Evolutionary conservation across 2,329 filamentous ascomycete genomes (phyloP).

Genomic region (Albifimbria verrucaria): DNA sequence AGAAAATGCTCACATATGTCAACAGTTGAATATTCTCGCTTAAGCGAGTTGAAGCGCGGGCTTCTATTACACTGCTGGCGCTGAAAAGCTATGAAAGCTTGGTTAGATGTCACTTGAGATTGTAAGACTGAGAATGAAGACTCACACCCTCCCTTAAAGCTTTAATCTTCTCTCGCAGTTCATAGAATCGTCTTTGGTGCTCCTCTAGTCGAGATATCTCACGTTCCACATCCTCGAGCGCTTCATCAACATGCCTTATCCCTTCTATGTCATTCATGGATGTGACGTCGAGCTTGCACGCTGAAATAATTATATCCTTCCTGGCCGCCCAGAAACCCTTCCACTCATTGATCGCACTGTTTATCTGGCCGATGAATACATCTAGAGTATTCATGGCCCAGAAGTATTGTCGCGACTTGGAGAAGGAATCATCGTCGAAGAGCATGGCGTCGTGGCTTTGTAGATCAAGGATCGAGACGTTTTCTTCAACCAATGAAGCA

Average conservation of each 20-base stretch:
- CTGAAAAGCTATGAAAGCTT: neutral
- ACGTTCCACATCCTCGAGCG: neutral
- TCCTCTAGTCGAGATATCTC: neutral
- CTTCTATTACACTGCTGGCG: neutral
- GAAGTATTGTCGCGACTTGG: neutral
- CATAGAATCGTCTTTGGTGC: neutral
- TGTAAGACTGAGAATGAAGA: too few relatives aligned
- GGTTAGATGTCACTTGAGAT: too few relatives aligned
- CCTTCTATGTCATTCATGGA: too few relatives aligned
- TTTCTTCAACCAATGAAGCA: neutral
- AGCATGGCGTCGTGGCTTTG: neutral
- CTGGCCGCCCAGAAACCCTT: neutral
- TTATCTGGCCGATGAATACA: neutral
- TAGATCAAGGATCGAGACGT: neutral
- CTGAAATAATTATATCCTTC: neutral
- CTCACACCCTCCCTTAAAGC: neutral
- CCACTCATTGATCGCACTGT: neutral
- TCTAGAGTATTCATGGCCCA: neutral
- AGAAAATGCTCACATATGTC: slow-evolving; percentile 38
- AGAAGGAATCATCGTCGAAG: neutral
- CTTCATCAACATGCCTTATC: too few relatives aligned
- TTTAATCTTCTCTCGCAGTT: neutral
- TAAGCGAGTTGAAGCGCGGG: slow-evolving; percentile 14
- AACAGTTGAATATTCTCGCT: slow-evolving; percentile 33
- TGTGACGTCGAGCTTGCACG: neutral